Evolutionary conservation across 768 basidiomycete genomes (phyloP), one percentile per base, ranked within the genome.

Genomic region (Psilocybe cyanescens): DNA sequence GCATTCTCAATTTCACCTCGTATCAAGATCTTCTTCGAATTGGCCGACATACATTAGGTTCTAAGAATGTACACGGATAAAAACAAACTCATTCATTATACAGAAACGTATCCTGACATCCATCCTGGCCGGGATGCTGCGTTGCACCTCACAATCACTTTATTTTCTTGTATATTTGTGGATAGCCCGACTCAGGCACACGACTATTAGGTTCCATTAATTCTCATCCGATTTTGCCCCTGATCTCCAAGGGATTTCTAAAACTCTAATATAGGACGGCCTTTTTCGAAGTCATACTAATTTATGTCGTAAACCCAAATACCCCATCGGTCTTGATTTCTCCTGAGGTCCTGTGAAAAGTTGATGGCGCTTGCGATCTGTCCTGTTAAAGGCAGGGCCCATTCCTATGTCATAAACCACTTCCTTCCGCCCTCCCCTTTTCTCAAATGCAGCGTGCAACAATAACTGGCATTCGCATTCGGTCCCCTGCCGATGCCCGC

Each of bases 401-500:
- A 53, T 62, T 66, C 61, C 60, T 63, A 67, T 68, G 67, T 72
- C 68, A 65, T 66, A 65, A 56, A 49, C 62, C 69, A 66, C 66
- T 61, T 58, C 45, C 63, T 65, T 64, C 52, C 53, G 35, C 62
- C 53, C 65, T 66, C 62, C 53, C 57, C 41, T 58, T 50, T 50
- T 66, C 53, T 44, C 60, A 50, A 29, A 82, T 85, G 80, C 83
- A 83, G 66, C 79, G 80, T 58, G 78, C 83, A 55, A 85, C 83
- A 55, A 81, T 81, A 65, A 80, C 81, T 59, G 79, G 79, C 31
- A 71, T 84, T 65, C 81, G 81, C 60, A 80, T 84, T 53, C 75
- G 82, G 65, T 83, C 83, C 24, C 82, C 83, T 16, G 72, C 79
- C 30, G 83, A 85, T 65, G 83, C 83, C 53, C 78, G 82, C 12